These are phyloP conservation scores for Eleusine coracana DNA, from an alignment of 176 grass and related monocot genomes.

Conservation along the genomic window DNA sequence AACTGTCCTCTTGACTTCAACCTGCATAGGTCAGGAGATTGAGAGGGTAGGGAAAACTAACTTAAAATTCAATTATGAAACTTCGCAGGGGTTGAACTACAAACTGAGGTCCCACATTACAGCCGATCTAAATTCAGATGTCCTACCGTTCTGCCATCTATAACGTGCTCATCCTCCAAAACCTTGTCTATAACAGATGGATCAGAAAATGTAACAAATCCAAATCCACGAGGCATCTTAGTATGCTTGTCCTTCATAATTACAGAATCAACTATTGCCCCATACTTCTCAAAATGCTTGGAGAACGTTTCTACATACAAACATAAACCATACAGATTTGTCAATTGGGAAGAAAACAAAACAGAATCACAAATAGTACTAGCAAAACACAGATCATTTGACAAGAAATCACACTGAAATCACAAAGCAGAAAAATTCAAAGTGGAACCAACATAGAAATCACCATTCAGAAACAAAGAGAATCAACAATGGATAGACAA, in stretches of 20 bases:
- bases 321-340: conserved; percentile 62
- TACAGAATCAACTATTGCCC: conserved; percentile 94
- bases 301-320: conserved; percentile 88
- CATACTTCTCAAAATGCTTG: conserved; percentile 97
- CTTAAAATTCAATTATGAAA: neutral
- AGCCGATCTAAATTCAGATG: conserved; percentile 55
- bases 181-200: conserved; percentile 96
- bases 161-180: conserved; percentile 94
- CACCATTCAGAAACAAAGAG: conserved; percentile 22
- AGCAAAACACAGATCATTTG: neutral
- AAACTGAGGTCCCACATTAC: conserved; percentile 45
- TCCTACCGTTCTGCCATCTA: conserved; percentile 88
- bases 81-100: conserved; percentile 19
- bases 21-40: conserved; percentile 51
- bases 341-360: conserved; percentile 46
- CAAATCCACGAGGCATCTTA: conserved; percentile 98
- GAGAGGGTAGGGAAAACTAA: conserved; percentile 21
- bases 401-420: conserved; percentile 5
- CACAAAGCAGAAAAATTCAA: conserved; percentile 8
- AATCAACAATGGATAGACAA: neutral
- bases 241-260: conserved; percentile 99
- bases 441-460: neutral
- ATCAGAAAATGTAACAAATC: conserved; percentile 99
- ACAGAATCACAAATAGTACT: conserved; percentile 27
- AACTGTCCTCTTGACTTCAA: conserved; percentile 98